Base-by-base conservation (phyloP, 1,139 yeast genomes). In the Yarrowia galli region DNA sequence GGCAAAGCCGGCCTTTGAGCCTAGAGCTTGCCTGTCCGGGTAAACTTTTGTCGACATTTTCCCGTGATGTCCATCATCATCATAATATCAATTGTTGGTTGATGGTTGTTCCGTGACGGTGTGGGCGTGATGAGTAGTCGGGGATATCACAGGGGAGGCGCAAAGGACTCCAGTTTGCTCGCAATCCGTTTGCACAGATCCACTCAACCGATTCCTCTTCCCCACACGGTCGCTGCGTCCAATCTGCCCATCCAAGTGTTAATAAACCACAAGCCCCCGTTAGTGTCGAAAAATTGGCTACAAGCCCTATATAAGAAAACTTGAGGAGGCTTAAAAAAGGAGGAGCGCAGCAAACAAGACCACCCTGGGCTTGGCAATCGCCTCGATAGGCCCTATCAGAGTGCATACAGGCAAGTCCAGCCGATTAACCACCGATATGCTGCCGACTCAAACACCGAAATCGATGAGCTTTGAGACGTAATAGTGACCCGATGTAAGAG, bases 181-280 rank as follows among this genome's bases (percentile, higher is more conserved):
- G 32, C 16, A 23, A 23, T 15, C 20, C 13, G 20, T 1, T 1
- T 7, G 10, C 25, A 13, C 49, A 22, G 53, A 48, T 22, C 56
- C 42, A 35, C 56, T 15, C 38, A 49, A 49, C 56, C 46, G 42
- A 35, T 7, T 35, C 32, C 36, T 2, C 28, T 36, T 51, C 61
- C 46, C 36, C 45, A 36, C 58, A 35, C 60, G n/a, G 35, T 15
- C 22, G 32, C 60, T 38, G 58, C 43, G 56, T 32, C 23, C 18
- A 22, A 51, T 51, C 58, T 36, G 58, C 58, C 42, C 36, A 36
- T 35, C 36, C 38, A 28, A 18, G 28, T 20, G 43, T 23, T 40
- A 54, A 54, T 54, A 54, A 54, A 40, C 46, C 61, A 54, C 61
- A 54, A 40, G 46, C 61, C 61, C 43, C 32, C 60, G 8, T 54